Evolutionary conservation across 2,329 filamentous ascomycete genomes (phyloP), one percentile per base, ranked within the genome.

Genomic region (Talaromyces albobiverticillius): DNA sequence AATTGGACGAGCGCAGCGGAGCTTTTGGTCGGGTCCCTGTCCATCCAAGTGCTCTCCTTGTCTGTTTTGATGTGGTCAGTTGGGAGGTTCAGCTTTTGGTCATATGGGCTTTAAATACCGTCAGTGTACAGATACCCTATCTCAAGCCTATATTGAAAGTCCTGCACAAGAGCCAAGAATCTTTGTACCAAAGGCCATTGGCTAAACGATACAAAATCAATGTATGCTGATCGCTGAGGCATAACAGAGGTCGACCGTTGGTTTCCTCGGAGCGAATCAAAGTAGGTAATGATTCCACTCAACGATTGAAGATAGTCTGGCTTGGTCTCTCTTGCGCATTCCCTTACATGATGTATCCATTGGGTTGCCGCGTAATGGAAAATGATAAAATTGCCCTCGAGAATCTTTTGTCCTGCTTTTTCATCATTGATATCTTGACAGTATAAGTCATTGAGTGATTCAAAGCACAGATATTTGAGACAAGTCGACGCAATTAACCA

Each of bases 401-500:
- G 43, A 32, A 46, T 32, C 43, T 46, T 46, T 23, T 20, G 43
- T 10, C 43, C 43, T 46, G 29, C 23, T 46, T 46, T 23, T 46
- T 46, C 43, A 29, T 46, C 43, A 46, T 29, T 46, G 43, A 9
- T 46, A 18, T 46, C 29, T 46, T 46, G 43, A 32, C 43, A 46
- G 43, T 29, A 46, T 46, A 46, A 29, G 29, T 46, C 43, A 46
- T 46, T 46, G 43, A 46, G 43, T 46, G 43, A 46, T 46, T 46
- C 43, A 46, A 46, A 46, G 43, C 43, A 46, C 43, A 46, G 23
- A 31, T 46, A 46, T 3, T 46, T 46, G 43, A 46, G 43, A 46
- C 43, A 46, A 14, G 43, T 46, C 25, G 29, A 46, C 29, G 43
- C 43, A 46, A 46, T 46, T 23, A 46, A 46, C 43, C 43, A 46